Evolutionary conservation across 441 rosid genomes (phyloP).

Genomic region (Pelargonium myrrhifolium): DNA sequence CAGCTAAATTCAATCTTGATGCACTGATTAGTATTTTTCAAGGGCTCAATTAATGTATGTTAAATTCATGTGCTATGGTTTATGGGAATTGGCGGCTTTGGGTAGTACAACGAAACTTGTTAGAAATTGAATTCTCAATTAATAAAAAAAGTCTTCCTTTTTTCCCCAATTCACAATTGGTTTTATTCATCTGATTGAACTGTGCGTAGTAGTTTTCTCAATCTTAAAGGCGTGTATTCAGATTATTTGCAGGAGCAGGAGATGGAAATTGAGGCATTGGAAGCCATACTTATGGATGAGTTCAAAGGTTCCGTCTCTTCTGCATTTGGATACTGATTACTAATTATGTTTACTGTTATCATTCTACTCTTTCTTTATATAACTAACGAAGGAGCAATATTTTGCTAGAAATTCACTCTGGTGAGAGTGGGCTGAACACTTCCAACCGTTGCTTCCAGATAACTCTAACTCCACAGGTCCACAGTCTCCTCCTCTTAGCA

Average conservation of each 20-base stretch:
- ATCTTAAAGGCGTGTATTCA: slow-evolving; percentile 11
- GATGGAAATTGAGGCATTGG: slow-evolving; percentile 93
- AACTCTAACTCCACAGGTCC: slow-evolving; percentile 66
- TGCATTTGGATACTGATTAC: slow-evolving; percentile 9
- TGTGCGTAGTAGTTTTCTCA: neutral
- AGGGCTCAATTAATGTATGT: too few relatives aligned
- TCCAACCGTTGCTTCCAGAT: slow-evolving; percentile 76
- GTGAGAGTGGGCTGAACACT: slow-evolving; percentile 87
- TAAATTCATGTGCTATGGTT: neutral
- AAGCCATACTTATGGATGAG: slow-evolving; percentile 92
- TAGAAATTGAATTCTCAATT: neutral
- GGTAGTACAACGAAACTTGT: neutral
- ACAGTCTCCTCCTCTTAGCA: slow-evolving; percentile 4
- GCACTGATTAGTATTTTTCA: neutral
- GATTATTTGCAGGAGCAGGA: slow-evolving; percentile 82
- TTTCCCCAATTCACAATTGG: neutral
- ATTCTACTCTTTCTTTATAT: neutral
- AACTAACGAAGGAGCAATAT: neutral
- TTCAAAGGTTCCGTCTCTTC: slow-evolving; percentile 53
- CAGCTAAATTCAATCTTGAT: slow-evolving; percentile 1
- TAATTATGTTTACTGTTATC: slow-evolving; percentile 12
- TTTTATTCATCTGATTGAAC: neutral
- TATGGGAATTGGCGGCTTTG: neutral
- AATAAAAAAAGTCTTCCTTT: neutral
- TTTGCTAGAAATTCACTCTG: slow-evolving; percentile 66